Base-by-base conservation (phyloP, 2,329 filamentous ascomycete genomes). In the Neofusicoccum sp. region DNA sequence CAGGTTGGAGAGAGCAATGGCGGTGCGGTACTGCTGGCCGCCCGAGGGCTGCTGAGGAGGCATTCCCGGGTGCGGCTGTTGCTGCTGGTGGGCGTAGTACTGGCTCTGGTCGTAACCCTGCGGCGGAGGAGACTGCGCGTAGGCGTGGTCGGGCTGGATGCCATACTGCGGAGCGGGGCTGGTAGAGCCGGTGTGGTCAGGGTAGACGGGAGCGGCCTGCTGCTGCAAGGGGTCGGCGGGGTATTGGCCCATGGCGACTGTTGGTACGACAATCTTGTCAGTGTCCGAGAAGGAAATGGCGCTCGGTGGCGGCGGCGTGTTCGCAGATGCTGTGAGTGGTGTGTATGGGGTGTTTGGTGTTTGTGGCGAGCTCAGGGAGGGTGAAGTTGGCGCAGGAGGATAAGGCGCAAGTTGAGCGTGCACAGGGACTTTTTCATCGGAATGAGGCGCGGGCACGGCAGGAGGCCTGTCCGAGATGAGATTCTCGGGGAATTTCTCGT, bases 11-110 rank as follows among this genome's bases (percentile, higher is more conserved):
- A 76, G 69, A 2, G 74, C 72, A 1, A 71, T 75, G 1, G 68
- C 71, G 58, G 61, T 74, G 61, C 74, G 73, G 67, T 72, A 76
- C 33, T 62, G 61, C 38, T 53, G 56, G 2, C 68, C 65, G n/a
- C 71, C 72, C 38, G 66, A 63, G 51, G 68, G 68, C 56, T 73
- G 71, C 59, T 73, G 71, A 2, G 70, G 70, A 5, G 69, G 70
- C 71, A 71, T 73, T 53, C 71, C 69, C 1, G 69, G 71, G 43
- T 70, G 65, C 47, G 61, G 58, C n/a, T 62, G 48, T 12, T 61
- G 49, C 9, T 62, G 62, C n/a, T 38, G 47, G 24, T 63, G 62
- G 26, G 57, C 45, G 26, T 49, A 60, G 44, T 41, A 43, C 34
- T 60, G 57, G 51, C 16, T 43, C n/a, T 56, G 38, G 8, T 43